phyloP scores from a whole-genome alignment of 768 basidiomycete genomes.

The Hortiboletus campestris region DNA sequence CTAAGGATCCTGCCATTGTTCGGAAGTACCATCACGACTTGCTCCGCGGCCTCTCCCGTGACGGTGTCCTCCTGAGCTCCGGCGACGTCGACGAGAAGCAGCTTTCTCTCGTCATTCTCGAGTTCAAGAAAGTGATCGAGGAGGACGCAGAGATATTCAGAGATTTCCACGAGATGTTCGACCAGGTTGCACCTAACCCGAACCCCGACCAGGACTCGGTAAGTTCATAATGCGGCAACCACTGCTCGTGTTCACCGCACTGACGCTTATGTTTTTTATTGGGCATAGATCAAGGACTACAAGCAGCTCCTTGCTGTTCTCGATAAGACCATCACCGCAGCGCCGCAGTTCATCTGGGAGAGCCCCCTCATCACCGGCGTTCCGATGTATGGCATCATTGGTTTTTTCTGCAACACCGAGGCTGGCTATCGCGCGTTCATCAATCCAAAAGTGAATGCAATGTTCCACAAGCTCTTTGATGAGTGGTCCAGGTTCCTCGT shows the following conservation, averaged over 20 bases:
- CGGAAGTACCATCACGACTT: slow-evolving; percentile 17
- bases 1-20: slow-evolving; percentile 8
- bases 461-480: slow-evolving; percentile 48
- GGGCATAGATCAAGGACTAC: slow-evolving; percentile 1
- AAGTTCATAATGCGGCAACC: neutral
- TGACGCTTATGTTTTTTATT: neutral
- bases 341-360: slow-evolving; percentile 7
- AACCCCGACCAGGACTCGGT: neutral
- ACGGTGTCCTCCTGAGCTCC: slow-evolving; percentile 7
- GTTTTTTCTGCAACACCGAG: slow-evolving; percentile 20
- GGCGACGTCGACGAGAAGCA: slow-evolving; percentile 6
- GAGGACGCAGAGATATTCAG: slow-evolving; percentile 18
- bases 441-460: slow-evolving; percentile 42
- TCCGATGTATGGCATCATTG: slow-evolving; percentile 20
- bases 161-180: slow-evolving; percentile 27
- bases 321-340: slow-evolving; percentile 7
- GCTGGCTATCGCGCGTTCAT: slow-evolving; percentile 24
- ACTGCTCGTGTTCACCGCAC: no score
- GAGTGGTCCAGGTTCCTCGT: slow-evolving; percentile 49
- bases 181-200: slow-evolving; percentile 3
- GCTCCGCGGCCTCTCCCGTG: slow-evolving; percentile 23
- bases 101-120: slow-evolving; percentile 15
- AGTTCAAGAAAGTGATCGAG: slow-evolving; percentile 27
- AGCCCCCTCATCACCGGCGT: slow-evolving; percentile 21
- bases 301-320: slow-evolving; percentile 8